phyloP scores from a whole-genome alignment of 2,329 filamentous ascomycete species.

The Colletotrichum chlorophyti region DNA sequence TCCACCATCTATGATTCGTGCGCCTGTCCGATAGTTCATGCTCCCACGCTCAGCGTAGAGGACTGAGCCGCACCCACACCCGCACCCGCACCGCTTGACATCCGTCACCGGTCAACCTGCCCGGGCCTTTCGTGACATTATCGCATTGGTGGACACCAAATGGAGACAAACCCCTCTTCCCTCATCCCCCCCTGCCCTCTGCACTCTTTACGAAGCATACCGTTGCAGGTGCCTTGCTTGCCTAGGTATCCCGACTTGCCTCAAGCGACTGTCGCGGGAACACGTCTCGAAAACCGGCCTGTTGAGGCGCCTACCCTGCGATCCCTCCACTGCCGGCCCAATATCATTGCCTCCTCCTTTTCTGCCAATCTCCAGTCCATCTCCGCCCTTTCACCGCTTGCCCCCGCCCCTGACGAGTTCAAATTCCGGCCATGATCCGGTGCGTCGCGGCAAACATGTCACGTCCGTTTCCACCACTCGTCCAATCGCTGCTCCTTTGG shows the following conservation, averaged over 20 bases:
- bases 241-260: neutral
- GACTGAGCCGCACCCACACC: constrained; percentile 12
- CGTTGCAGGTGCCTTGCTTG: no score
- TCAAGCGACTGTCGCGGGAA: constrained; percentile 3
- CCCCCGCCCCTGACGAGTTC: constrained; percentile 25
- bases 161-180: neutral
- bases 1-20: constrained; percentile 23
- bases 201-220: no score
- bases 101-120: neutral
- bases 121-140: neutral
- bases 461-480: constrained; percentile 27
- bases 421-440: constrained; percentile 26
- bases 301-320: constrained; percentile 1
- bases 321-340: constrained; percentile 17
- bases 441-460: neutral
- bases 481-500: constrained; percentile 6
- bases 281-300: constrained; percentile 7
- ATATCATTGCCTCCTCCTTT: constrained; percentile 5
- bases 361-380: constrained; percentile 13
- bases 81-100: neutral
- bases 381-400: constrained; percentile 19
- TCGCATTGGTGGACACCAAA: neutral
- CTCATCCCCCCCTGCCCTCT: neutral
- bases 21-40: constrained; percentile 18
- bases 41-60: neutral